Base-by-base conservation (phyloP, 371 early-diverging fungal genomes). In the Rhizopus delemar region DNA sequence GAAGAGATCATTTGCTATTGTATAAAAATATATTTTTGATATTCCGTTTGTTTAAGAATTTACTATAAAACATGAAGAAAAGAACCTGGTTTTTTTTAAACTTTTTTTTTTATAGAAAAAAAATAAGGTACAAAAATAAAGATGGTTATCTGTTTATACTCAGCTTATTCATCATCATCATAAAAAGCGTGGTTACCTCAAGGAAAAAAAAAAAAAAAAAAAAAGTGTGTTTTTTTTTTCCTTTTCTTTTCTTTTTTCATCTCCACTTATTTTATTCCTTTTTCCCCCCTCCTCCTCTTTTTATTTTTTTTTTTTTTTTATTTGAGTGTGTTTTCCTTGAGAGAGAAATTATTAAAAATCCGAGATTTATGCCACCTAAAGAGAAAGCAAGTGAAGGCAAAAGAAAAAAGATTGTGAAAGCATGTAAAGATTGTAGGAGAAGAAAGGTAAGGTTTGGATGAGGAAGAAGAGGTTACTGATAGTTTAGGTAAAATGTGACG, bases 401-500 rank as follows among this genome's bases (percentile, higher is more conserved):
- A 45, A 52, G 68, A 53, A 63, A 68, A 57, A 68, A 68, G 35
- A 68, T 68, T 4, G 68, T 68, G 22, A 68, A 62, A 34, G 68
- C 68, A n/a, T 68, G 68, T 36, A 68, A 63, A 60, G 68, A 68
- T 52, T 68, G 68, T 33, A 36, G 68, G 43, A 31, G 68, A 56
- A 53, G 68, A 62, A 68, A 68, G 63, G 68, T 68, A 53, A 16
- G 46, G 8, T 28, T n/a, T 43, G 12, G 35, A 43, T 53, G 46
- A 46, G 48, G 32, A 60, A 41, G 34, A 29, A 36, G 41, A 41
- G 35, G 54, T 34, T 29, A 32, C 12, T 41, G 29, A 41, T 35
- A 4, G 12, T 31, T 32, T 46, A 69, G 69, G 69, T 69, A 28
- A 69, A 69, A 58, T 69, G 69, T 61, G 69, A 69, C 33, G 69